These are phyloP conservation scores for Eucalyptus marginata DNA, from an alignment of 345 rosid genomes.

Conservation along the genomic window DNA sequence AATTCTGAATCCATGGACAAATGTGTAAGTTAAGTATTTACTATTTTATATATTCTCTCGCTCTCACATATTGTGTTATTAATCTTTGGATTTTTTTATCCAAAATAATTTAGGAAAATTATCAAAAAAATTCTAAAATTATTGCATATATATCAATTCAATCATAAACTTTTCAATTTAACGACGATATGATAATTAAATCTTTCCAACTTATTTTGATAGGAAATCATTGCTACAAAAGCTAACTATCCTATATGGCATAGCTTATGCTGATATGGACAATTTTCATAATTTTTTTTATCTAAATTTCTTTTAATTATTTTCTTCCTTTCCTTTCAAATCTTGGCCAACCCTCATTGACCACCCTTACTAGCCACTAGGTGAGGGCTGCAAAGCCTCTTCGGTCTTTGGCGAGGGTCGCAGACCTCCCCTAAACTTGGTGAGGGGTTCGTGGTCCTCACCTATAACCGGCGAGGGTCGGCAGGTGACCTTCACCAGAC, in stretches of 20 bases:
- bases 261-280: rapidly evolving
- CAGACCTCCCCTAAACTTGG: not conserved
- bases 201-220: not conserved
- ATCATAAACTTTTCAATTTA: rapidly evolving
- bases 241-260: rapidly evolving
- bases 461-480: rapidly evolving
- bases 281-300: too few relatives aligned
- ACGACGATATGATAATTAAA: rapidly evolving
- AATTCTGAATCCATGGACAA: not conserved
- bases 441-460: not conserved
- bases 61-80: not conserved
- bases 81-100: not conserved
- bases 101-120: not conserved
- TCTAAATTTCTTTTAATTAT: too few relatives aligned
- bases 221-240: rapidly evolving
- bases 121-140: too few relatives aligned
- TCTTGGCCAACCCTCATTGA: rapidly evolving
- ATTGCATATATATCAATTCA: rapidly evolving
- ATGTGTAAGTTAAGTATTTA: not conserved
- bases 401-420: rapidly evolving
- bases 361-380: not conserved
- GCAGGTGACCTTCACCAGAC: rapidly evolving
- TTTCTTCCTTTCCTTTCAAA: too few relatives aligned
- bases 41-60: not conserved
- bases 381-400: not conserved